Evolutionary conservation across 2,329 filamentous ascomycete genomes (phyloP).

Genomic region (Fusarium liriodendri): DNA sequence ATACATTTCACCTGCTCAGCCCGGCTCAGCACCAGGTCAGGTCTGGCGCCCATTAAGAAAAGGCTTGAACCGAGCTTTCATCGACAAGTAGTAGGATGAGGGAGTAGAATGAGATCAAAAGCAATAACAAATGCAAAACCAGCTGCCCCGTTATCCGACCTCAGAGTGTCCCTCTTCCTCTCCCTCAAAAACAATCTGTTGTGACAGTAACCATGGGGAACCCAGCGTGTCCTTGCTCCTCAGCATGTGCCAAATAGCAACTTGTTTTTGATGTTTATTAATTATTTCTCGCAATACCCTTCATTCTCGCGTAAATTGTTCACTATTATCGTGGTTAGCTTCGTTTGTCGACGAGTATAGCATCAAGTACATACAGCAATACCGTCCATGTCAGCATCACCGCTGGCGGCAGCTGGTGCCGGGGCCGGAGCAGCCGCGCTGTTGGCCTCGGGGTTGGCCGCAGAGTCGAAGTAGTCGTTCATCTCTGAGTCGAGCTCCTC

Average conservation of each 20-base stretch:
- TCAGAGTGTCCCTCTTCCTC: slow-evolving; percentile 18
- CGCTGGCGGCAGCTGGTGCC: slow-evolving; percentile 58
- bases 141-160: slow-evolving; percentile 35
- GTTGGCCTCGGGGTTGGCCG: slow-evolving; percentile 58
- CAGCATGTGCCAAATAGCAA: slow-evolving; percentile 17
- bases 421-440: slow-evolving; percentile 60
- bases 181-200: slow-evolving; percentile 37
- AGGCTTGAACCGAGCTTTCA: not conserved
- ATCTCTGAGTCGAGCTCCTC: slow-evolving; percentile 98
- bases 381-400: slow-evolving; percentile 75
- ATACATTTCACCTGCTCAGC: slow-evolving; percentile 26
- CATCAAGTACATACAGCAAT: slow-evolving; percentile 57
- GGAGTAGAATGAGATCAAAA: slow-evolving; percentile 34
- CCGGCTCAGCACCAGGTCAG: not conserved
- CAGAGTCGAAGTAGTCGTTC: slow-evolving; percentile 86
- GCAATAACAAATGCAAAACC: slow-evolving; percentile 42
- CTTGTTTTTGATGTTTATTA: slow-evolving; percentile 41
- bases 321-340: slow-evolving; percentile 32
- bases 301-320: slow-evolving; percentile 2
- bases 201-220: slow-evolving; percentile 28
- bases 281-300: slow-evolving; percentile 9
- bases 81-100: slow-evolving; percentile 8
- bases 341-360: not conserved
- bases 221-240: slow-evolving; percentile 18
- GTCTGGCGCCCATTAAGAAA: not conserved